Base-by-base conservation (phyloP, 2,329 filamentous ascomycete genomes). In the Xylariales sp. region DNA sequence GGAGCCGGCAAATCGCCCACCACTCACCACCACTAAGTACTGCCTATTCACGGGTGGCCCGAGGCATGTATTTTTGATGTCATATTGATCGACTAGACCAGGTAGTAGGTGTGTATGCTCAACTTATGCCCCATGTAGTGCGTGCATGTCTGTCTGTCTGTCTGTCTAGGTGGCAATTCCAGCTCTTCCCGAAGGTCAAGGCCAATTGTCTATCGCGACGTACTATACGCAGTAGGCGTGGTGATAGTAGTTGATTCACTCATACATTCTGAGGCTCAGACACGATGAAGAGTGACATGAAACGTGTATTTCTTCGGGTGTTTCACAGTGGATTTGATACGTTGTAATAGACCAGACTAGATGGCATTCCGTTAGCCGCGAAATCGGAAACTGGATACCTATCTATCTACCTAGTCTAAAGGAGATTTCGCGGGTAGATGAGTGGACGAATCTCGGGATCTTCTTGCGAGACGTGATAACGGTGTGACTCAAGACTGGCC, bases 391-490 rank as follows among this genome's bases (percentile, higher is more conserved):
- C 59, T 14, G 5, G 8, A 23, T 23, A 39, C 36, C 36, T 39
- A 23, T 23, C 36, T 39, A 39, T 39, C 36, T 41, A 3, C 14
- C 39, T 56, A 56, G 39, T 56, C 18, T 48, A 65, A 62, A 65
- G 68, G 56, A 60, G 54, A 68, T 53, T 67, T 56, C 62, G 69
- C 49, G 58, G 57, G 62, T 52, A 65, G 60, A 64, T 62, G 30
- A 61, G 59, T 75, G 75, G 74, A 71, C 73, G 67, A 74, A 76
- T 69, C 73, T 76, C 75, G 75, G 75, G 48, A 76, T 76, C 72
- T 75, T 43, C 68, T 64, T 56, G 36, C 8, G 12, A 39, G 41
- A 49, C 63, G 52, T 30, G 56, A 43, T 56, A 55, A 52, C 50
- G 54, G 58, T 16, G 57, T 64, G 64, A 62, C 56, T 64, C 55